Percentiles rank a stretch among this genome's conserved stretches.
Evolutionary conservation across 1,284 basidiomycete genomes (phyloP).

Genomic region (Moesziomyces sp.): DNA sequence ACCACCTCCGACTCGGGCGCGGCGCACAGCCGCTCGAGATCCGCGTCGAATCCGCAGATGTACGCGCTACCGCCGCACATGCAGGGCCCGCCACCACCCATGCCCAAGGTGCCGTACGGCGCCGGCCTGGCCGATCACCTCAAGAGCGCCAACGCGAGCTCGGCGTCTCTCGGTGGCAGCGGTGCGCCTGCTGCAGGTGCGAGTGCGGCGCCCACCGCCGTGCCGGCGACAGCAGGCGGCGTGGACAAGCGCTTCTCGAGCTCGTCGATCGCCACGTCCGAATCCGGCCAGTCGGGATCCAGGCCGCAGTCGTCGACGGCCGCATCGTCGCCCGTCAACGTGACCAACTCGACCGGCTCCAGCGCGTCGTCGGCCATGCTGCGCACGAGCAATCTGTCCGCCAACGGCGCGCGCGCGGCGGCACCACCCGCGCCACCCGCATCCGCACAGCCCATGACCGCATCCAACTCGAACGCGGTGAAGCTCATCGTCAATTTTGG

Average conservation of each 20-base stretch:
- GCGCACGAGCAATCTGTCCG: conserved; percentile 4
- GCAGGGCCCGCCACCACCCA: conserved; percentile 42
- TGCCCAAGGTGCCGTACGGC: conserved; percentile 31
- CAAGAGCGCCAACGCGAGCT: conserved; percentile 12
- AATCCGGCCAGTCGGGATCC: conserved; percentile 49
- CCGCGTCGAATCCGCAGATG: conserved; percentile 53
- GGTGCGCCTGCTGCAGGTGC: not conserved
- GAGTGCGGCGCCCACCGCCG: not conserved
- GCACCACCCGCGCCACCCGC: not conserved
- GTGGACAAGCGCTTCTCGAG: conserved; percentile 50
- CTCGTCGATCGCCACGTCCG: conserved; percentile 53
- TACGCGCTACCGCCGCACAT: conserved; percentile 36
- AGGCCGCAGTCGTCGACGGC: conserved; percentile 52
- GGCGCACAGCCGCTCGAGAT: conserved; percentile 41
- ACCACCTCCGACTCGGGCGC: conserved; percentile 39
- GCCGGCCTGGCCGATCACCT: conserved; percentile 2
- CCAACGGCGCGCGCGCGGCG: not conserved
- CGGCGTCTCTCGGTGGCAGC: not conserved
- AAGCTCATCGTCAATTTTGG: conserved; percentile 77
- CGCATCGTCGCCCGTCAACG: conserved; percentile 54
- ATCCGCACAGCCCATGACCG: not conserved
- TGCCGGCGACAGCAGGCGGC: not conserved
- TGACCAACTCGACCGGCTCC: conserved; percentile 9
- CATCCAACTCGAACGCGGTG: conserved; percentile 47
- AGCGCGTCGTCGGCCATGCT: not conserved